Evolutionary conservation across 176 grass and related monocot genomes (phyloP).

Genomic region (Triticum aestivum): IWGSC_CS_RefSeq_v2.1 NC_057802.1:466245714-466246213

Average conservation of each 20-base stretch:
- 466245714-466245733: background rate
- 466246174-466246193: accelerated
- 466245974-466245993: conserved; percentile 18
- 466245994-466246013: background rate
- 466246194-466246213: accelerated
- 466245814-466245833: conserved; percentile 22
- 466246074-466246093: conserved; percentile 15
- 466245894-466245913: background rate
- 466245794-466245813: conserved; percentile 30
- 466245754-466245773: too few relatives aligned
- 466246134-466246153: accelerated
- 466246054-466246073: conserved; percentile 57
- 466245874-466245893: background rate
- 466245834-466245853: conserved; percentile 39
- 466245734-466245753: background rate
- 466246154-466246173: too few relatives aligned
- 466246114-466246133: too few relatives aligned
- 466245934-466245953: accelerated
- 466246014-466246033: conserved; percentile 14
- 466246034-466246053: conserved; percentile 15
- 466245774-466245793: conserved; percentile 18
- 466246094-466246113: conserved; percentile 37
- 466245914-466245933: background rate
- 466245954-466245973: background rate
- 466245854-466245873: conserved; percentile 51